Conservation (phyloP, 1,139 yeast genomes). For the Yamadazyma dendronema region DNA sequence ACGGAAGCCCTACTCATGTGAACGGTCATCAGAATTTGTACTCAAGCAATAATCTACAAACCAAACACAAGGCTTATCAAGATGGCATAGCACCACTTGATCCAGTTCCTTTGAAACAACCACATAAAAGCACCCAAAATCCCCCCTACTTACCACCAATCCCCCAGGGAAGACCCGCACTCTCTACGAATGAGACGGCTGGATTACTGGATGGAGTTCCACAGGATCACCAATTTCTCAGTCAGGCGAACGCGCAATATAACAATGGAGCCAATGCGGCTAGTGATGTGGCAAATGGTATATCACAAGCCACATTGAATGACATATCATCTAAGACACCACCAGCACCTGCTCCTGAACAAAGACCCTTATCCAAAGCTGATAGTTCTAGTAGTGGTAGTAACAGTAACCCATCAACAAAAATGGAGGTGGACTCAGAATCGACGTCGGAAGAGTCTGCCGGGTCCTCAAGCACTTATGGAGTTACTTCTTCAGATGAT, state of each 20-base stretch:
- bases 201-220: not conserved
- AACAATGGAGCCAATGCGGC: not conserved
- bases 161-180: not conserved
- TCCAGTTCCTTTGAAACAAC: slow-evolving; percentile 17
- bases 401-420: slow-evolving; percentile 1
- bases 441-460: slow-evolving; percentile 11
- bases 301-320: not conserved
- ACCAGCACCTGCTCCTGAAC: not conserved
- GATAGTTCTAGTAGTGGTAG: not conserved
- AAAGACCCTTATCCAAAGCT: not conserved
- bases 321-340: not conserved
- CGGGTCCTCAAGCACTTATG: slow-evolving; percentile 12
- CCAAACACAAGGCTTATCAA: slow-evolving; percentile 17
- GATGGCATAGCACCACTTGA: slow-evolving; percentile 24
- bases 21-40: slow-evolving; percentile 4
- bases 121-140: not conserved
- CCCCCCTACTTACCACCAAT: not conserved
- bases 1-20: not conserved
- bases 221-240: not conserved
- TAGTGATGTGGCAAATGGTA: not conserved
- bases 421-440: slow-evolving; percentile 16
- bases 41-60: slow-evolving; percentile 4
- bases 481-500: slow-evolving; percentile 16
- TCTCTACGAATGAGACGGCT: not conserved
- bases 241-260: not conserved